phyloP scores from a whole-genome alignment of 2,329 filamentous ascomycete species.

The Rhytidhysteron rufulum region DNA sequence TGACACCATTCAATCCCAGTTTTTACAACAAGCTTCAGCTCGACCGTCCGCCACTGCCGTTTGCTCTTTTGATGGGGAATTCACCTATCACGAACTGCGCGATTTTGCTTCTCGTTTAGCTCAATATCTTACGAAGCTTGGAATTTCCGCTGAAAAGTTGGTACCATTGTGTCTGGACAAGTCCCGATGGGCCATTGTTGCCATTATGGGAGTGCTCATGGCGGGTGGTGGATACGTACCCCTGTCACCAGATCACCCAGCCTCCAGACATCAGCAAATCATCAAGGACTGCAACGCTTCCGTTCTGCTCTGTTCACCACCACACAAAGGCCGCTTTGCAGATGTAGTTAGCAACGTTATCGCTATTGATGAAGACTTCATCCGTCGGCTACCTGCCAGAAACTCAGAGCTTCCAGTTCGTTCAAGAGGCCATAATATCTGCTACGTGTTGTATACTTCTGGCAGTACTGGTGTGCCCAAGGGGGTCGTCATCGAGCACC shows the following conservation, averaged over 20 bases:
- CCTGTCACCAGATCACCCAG: slow-evolving; percentile 23
- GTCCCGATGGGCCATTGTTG: slow-evolving; percentile 33
- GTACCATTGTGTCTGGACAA: slow-evolving; percentile 35
- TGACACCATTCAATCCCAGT: slow-evolving; percentile 22
- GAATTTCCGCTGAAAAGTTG: slow-evolving; percentile 30
- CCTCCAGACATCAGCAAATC: slow-evolving; percentile 23
- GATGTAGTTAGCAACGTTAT: slow-evolving; percentile 16
- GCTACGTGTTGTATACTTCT: slow-evolving; percentile 30
- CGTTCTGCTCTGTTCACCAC: slow-evolving; percentile 24
- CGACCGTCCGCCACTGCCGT: slow-evolving; percentile 20
- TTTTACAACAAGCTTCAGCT: slow-evolving; percentile 15
- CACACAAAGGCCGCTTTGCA: slow-evolving; percentile 17
- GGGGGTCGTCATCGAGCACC: slow-evolving; percentile 28
- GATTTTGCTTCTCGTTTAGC: slow-evolving; percentile 22
- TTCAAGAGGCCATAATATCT: slow-evolving; percentile 16
- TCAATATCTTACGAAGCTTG: slow-evolving; percentile 23
- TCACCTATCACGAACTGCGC: slow-evolving; percentile 24
- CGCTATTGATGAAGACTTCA: slow-evolving; percentile 12
- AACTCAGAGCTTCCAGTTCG: slow-evolving; percentile 8
- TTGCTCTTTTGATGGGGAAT: slow-evolving; percentile 25
- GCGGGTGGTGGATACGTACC: slow-evolving; percentile 31
- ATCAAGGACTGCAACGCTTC: slow-evolving; percentile 23
- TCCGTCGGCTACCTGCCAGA: slow-evolving; percentile 13
- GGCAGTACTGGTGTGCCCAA: slow-evolving; percentile 31
- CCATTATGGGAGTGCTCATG: slow-evolving; percentile 33